Conservation (phyloP, 2,329 filamentous ascomycete genomes). For the Sarocladium strictum region DNA sequence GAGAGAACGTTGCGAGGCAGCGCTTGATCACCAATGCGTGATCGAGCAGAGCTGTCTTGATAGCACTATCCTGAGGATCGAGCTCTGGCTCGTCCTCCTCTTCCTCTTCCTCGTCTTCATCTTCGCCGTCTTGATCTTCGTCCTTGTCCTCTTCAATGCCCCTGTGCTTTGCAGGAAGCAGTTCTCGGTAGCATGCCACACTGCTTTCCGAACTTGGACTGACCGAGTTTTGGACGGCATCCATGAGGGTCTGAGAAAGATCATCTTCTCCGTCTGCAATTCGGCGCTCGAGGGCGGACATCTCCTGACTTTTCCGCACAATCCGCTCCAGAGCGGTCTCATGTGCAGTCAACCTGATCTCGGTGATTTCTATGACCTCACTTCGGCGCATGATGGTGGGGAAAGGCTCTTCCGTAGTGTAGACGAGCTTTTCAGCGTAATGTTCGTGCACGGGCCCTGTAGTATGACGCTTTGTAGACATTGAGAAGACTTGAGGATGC, state of each 20-base stretch:
- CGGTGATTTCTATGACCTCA: constrained; percentile 68
- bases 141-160: constrained; percentile 26
- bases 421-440: constrained; percentile 77
- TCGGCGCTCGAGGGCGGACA: constrained; percentile 69
- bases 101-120: constrained; percentile 37
- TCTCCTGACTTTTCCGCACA: constrained; percentile 82
- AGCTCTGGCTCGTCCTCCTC: constrained; percentile 45
- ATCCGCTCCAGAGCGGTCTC: constrained; percentile 90
- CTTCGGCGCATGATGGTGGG: constrained; percentile 86
- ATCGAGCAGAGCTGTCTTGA: constrained; percentile 81
- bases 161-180: constrained; percentile 53
- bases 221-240: constrained; percentile 71
- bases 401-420: constrained; percentile 78
- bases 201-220: constrained; percentile 70
- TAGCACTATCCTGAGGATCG: constrained; percentile 63
- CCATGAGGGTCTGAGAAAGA: constrained; percentile 61
- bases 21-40: constrained; percentile 84
- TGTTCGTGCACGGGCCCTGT: constrained; percentile 65
- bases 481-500: constrained; percentile 71
- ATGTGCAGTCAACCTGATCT: constrained; percentile 63
- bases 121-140: constrained; percentile 32
- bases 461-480: constrained; percentile 66
- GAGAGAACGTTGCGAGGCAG: constrained; percentile 64
- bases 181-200: constrained; percentile 68
- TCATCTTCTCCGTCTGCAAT: constrained; percentile 67